These are phyloP conservation scores for Crithidia expoeki DNA, from an alignment of 208 protist species.

Conservation along the genomic window DNA sequence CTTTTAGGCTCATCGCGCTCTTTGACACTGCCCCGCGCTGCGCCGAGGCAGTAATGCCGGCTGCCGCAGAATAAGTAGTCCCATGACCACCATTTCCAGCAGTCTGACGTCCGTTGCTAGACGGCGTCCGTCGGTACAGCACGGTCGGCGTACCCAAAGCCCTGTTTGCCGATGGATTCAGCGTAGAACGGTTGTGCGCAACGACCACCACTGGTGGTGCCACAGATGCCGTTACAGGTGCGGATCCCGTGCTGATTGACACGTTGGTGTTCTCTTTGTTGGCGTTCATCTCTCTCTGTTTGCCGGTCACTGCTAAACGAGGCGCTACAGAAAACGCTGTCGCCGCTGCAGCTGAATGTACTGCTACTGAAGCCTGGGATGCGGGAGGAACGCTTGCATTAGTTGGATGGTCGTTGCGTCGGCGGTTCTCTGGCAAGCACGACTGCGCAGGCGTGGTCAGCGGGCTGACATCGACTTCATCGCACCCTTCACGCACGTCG, in stretches of 20 bases:
- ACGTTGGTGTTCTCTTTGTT: constrained; percentile 19
- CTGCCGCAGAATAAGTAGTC: background rate
- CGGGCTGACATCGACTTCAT: constrained; percentile 21
- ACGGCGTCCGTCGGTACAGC: constrained; percentile 2
- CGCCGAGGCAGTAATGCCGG: background rate
- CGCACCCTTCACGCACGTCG: background rate
- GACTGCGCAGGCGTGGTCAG: constrained; percentile 28
- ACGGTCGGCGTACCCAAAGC: background rate
- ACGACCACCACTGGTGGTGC: background rate
- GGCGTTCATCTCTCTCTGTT: background rate
- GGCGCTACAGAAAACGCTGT: too few relatives aligned
- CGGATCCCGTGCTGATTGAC: background rate
- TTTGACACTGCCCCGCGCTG: background rate
- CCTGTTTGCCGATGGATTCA: background rate
- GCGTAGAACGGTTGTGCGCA: background rate
- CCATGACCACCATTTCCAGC: background rate
- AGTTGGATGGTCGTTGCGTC: background rate
- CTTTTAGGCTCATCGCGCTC: constrained; percentile 3
- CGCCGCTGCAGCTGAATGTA: too few relatives aligned
- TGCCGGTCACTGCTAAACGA: background rate
- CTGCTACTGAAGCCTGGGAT: too few relatives aligned
- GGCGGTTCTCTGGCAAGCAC: constrained; percentile 14
- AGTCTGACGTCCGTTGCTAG: background rate
- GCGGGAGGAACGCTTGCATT: too few relatives aligned
- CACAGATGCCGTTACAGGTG: background rate